phyloP scores from a whole-genome alignment of 805 yeast species.

The Wickerhamomyces rabaulensis region DNA sequence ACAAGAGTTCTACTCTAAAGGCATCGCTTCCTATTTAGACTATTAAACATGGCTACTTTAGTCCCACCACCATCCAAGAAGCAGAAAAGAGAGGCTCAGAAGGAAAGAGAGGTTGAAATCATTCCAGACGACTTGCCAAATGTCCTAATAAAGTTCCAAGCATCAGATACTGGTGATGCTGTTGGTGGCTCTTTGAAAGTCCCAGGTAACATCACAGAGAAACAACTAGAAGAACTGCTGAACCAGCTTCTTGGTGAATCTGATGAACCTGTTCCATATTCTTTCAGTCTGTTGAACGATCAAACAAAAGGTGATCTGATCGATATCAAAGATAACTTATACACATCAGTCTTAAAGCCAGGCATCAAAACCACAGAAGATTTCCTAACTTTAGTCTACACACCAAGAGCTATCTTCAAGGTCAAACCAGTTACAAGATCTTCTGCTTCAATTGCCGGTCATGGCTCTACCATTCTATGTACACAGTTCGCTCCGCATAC shows the following conservation, averaged over 20 bases:
- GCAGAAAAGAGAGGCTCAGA: constrained; percentile 79
- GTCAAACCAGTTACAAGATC: constrained; percentile 89
- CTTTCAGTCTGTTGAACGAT: constrained; percentile 62
- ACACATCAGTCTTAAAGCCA: constrained; percentile 78
- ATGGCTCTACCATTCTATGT: constrained; percentile 88
- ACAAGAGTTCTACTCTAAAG: not conserved
- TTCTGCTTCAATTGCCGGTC: constrained; percentile 91
- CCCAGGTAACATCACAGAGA: constrained; percentile 82
- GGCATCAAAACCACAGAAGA: constrained; percentile 89
- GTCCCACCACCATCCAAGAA: constrained; percentile 92
- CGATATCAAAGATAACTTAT: constrained; percentile 75
- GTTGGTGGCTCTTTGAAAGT: constrained; percentile 84
- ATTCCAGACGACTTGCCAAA: constrained; percentile 79
- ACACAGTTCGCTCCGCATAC: constrained; percentile 92
- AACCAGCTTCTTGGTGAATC: constrained; percentile 67
- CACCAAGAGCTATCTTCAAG: constrained; percentile 93
- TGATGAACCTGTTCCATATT: constrained; percentile 79
- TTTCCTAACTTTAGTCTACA: constrained; percentile 80
- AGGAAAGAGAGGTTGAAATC: constrained; percentile 67
- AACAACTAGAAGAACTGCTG: constrained; percentile 81
- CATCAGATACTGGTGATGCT: constrained; percentile 86
- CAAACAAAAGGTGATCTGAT: constrained; percentile 41
- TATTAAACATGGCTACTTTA: constrained; percentile 70
- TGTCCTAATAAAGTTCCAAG: constrained; percentile 84
- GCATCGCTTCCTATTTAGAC: not conserved